These are phyloP conservation scores for Arabidopsis suecica DNA, from an alignment of 345 rosid genomes.

Conservation along the genomic window DNA sequence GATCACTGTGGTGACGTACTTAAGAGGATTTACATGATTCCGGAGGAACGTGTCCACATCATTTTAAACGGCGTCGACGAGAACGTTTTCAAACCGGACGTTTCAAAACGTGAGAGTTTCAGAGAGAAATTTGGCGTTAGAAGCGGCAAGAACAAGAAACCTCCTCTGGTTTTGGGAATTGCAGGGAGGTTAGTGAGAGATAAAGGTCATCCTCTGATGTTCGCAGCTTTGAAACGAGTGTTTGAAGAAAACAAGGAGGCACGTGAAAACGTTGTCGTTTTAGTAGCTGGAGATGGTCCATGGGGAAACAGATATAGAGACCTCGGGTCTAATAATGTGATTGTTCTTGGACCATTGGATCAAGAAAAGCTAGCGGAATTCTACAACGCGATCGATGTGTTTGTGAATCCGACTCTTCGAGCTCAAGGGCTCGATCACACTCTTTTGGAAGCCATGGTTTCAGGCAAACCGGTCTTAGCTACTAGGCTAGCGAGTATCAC, in stretches of 20 bases:
- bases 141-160: constrained; percentile 33
- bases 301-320: constrained; percentile 86
- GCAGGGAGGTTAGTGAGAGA: constrained; percentile 94
- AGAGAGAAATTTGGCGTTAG: constrained; percentile 58
- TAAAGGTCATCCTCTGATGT: constrained; percentile 84
- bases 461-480: constrained; percentile 80
- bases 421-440: constrained; percentile 96
- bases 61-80: constrained; percentile 88
- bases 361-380: constrained; percentile 75
- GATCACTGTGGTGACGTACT: constrained; percentile 91
- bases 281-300: constrained; percentile 94
- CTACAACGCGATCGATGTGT: constrained; percentile 82
- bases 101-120: constrained; percentile 54
- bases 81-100: constrained; percentile 67
- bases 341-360: constrained; percentile 82
- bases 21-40: constrained; percentile 90
- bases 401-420: constrained; percentile 84
- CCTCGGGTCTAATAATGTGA: constrained; percentile 58
- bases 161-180: constrained; percentile 66
- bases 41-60: constrained; percentile 86
- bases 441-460: constrained; percentile 84
- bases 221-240: constrained; percentile 74
- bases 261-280: constrained; percentile 54
- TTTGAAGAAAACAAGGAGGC: constrained; percentile 57
- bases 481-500: constrained; percentile 88